Evolutionary conservation across 73 alveolate species (phyloP), one percentile per base, ranked within the genome.

Genomic region (Breviolum minutum): DNA sequence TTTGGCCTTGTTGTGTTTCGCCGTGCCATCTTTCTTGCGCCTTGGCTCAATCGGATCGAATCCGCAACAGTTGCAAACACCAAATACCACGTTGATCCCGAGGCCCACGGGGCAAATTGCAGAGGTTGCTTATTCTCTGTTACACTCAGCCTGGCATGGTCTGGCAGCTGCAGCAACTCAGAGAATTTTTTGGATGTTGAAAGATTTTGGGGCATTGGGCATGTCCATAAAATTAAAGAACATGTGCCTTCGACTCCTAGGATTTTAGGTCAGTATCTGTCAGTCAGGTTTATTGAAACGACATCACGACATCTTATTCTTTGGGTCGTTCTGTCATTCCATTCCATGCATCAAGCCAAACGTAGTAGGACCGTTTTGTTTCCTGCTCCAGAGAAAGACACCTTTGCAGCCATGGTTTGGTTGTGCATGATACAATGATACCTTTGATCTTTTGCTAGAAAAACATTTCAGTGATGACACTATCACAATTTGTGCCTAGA

Each of bases 101-200:
- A 92, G 98, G 98, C 98, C 98, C 63, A 32, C 91, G 24, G 98
- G 98, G 20, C 91, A 80, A 48, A 60, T 92, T 8, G 98, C 98
- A 8, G 98, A 92, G 98, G 90, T 92, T 24, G 98, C 98, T 40
- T 92, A 92, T 27, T 92, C 98, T 16, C 48, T 73, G 82, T 66
- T 92, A 48, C 98, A 92, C 27, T 92, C 98, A 17, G 90, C 98
- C 30, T 92, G 98, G 98, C 98, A 92, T 29, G 98, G 64, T 17
- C 69, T 92, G 68, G 98, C 98, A 22, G 98, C 98, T 7, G 98
- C 98, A 2, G 98, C 32, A 6, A 0, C 97, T 70, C 24, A n/a
- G 87, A 54, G 11, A 2, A 26, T 8, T 8, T 26, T 32, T 12
- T 29, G 27, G 95, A 5, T 6, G 70, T 9, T 8, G 86, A 9